A percentile compares a stretch with the other conserved stretches of the same genome.
Conservation (phyloP, 2,329 filamentous ascomycete species). For the Exophiala viscosa region DNA sequence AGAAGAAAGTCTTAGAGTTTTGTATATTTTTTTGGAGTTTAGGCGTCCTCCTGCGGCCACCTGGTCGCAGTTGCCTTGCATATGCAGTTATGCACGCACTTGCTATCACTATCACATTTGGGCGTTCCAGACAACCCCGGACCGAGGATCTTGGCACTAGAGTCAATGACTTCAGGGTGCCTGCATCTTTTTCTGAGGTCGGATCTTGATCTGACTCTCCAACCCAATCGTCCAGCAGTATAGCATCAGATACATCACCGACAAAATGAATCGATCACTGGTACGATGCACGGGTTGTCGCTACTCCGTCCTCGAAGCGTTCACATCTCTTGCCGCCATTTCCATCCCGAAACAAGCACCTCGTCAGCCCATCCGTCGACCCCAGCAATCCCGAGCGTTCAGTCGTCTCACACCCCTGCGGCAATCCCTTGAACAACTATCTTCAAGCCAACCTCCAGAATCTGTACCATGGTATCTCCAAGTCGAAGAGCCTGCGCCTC, state of each 20-base stretch:
- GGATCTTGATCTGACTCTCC: not conserved
- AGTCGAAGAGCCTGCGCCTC: slow-evolving; percentile 51
- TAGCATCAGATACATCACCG: no score
- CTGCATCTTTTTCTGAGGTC: not conserved
- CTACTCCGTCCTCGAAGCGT: slow-evolving; percentile 21
- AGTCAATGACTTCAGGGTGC: not conserved
- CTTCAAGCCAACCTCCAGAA: slow-evolving; percentile 38
- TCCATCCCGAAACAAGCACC: slow-evolving; percentile 1
- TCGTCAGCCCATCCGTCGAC: not conserved
- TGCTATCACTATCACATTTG: no score
- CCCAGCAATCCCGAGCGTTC: not conserved
- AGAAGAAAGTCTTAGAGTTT: no score
- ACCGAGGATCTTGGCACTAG: no score
- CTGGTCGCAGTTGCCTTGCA: no score
- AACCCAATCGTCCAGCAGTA: no score
- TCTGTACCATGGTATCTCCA: slow-evolving; percentile 74
- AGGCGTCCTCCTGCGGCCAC: no score
- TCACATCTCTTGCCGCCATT: slow-evolving; percentile 24
- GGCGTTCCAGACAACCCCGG: no score
- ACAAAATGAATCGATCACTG: slow-evolving; percentile 19
- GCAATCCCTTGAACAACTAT: not conserved
- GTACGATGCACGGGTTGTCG: slow-evolving; percentile 23
- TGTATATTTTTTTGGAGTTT: no score
- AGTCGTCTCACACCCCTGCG: not conserved
- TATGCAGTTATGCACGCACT: no score